Base-by-base conservation (phyloP, 1,284 basidiomycete genomes). In the Rhodotorula glutinis region DNA sequence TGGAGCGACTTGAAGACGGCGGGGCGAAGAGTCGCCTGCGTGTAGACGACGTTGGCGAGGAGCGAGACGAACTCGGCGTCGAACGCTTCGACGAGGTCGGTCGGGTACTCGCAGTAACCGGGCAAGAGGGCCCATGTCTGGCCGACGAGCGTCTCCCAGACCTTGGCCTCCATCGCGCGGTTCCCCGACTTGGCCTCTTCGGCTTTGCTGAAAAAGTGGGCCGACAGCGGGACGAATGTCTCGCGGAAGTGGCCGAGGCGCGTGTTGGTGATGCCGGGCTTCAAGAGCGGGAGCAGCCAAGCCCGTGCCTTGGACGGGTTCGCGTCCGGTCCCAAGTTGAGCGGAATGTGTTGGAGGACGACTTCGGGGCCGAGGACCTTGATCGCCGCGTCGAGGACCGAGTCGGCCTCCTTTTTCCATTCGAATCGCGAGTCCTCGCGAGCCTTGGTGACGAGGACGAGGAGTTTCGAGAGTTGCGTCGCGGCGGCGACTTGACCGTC, bases 201-300 rank as follows among this genome's bases (percentile, higher is more conserved):
- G 69, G 57, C 76, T 57, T 75, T 76, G 65, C 77, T 86, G 77
- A 98, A 98, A 84, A 98, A 88, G 49, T 87, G 85, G 79, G 97
- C 94, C 49, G 92, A 96, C 46, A 98, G 81, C 21, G 96, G 93
- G 13, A 98, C 89, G 73, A 98, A 95, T 78, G 91, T 90, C 4
- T 85, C 83, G 23, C 92, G 83, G 76, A 98, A 99, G 80, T 95
- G 94, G 0, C 80, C 80, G 52, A 98, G 83, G 82, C 88, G 66
- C 85, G 94, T 75, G 87, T 89, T 84, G 87, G 93, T 75, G 83
- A 82, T 82, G 51, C 80, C 85, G 41, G 89, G 85, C n/a, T 88
- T 81, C 64, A 99, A 87, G 62, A 98, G 83, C 5, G 96, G 95
- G 10, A 99, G 84, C 30, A 99, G 83, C 83, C 91, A 97, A 3